Conservation (phyloP, 768 basidiomycete species). For the Boletales sp. region DNA sequence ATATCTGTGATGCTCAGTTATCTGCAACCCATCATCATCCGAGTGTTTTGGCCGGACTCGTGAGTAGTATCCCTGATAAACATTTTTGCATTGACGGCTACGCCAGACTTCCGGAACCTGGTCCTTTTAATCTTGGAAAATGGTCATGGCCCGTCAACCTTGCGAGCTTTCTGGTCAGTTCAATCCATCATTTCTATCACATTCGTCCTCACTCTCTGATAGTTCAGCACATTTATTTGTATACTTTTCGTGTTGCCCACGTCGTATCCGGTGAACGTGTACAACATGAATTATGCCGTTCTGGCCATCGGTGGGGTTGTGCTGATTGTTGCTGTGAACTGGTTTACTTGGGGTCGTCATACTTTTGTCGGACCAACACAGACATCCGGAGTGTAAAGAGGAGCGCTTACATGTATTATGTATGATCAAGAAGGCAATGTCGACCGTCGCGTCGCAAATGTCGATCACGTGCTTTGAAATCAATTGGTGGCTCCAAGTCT, state of each 20-base stretch:
- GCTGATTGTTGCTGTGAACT: slow-evolving; percentile 42
- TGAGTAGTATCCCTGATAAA: slow-evolving; percentile 24
- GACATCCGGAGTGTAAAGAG: slow-evolving; percentile 22
- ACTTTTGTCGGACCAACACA: slow-evolving; percentile 45
- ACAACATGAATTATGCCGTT: slow-evolving; percentile 59
- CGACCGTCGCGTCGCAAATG: neutral
- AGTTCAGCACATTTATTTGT: slow-evolving; percentile 55
- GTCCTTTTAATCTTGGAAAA: slow-evolving; percentile 49
- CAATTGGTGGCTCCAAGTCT: no score
- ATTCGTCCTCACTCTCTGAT: neutral
- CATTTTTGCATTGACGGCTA: neutral
- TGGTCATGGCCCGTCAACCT: slow-evolving; percentile 54
- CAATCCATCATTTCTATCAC: neutral
- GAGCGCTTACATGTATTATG: no score
- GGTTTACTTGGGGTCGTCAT: slow-evolving; percentile 46
- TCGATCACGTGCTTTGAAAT: slow-evolving; percentile 13
- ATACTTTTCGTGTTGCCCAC: slow-evolving; percentile 55
- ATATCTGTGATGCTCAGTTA: slow-evolving; percentile 59
- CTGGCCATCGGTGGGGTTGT: slow-evolving; percentile 48
- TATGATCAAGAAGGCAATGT: no score
- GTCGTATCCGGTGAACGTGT: slow-evolving; percentile 43
- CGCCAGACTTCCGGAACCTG: slow-evolving; percentile 42
- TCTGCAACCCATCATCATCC: slow-evolving; percentile 53
- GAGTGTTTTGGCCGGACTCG: slow-evolving; percentile 54
- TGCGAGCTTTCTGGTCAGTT: slow-evolving; percentile 42